phyloP scores from a whole-genome alignment of 345 rosid genomes.

The Litchi chinensis region DNA sequence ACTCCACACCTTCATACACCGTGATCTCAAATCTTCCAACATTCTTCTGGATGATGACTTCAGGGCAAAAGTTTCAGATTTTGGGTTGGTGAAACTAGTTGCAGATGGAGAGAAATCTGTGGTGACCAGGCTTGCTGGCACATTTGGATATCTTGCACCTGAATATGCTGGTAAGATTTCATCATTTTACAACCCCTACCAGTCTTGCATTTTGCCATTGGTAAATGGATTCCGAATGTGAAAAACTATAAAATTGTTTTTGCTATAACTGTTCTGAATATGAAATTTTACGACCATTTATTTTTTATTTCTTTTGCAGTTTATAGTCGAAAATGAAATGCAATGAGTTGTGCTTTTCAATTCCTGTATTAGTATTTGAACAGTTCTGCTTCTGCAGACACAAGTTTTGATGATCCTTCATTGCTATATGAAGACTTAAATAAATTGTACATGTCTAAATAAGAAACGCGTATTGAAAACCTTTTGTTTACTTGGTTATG shows the following conservation, averaged over 20 bases:
- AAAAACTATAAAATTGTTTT: background rate
- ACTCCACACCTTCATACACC: conserved; percentile 51
- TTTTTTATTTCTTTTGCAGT: background rate
- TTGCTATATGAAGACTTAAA: background rate
- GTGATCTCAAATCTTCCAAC: conserved; percentile 63
- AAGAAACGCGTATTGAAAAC: background rate
- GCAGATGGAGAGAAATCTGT: conserved; percentile 54
- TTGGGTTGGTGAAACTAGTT: conserved; percentile 58
- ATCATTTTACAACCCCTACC: background rate
- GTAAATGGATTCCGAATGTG: background rate
- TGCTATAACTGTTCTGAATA: background rate
- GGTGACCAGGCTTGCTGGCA: conserved; percentile 54
- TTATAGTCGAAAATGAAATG: background rate
- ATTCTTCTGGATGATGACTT: conserved; percentile 53
- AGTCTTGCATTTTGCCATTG: background rate
- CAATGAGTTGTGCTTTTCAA: background rate
- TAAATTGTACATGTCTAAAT: background rate
- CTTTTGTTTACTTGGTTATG: background rate
- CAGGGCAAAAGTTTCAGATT: conserved; percentile 59
- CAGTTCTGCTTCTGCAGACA: background rate
- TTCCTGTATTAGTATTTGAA: background rate
- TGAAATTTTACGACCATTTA: background rate
- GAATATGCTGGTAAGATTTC: conserved; percentile 57
- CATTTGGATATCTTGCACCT: conserved; percentile 67
- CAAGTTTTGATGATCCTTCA: background rate